Evolutionary conservation across 148 eudicot species (phyloP).

Genomic region (Chenopodium suecicum): DNA sequence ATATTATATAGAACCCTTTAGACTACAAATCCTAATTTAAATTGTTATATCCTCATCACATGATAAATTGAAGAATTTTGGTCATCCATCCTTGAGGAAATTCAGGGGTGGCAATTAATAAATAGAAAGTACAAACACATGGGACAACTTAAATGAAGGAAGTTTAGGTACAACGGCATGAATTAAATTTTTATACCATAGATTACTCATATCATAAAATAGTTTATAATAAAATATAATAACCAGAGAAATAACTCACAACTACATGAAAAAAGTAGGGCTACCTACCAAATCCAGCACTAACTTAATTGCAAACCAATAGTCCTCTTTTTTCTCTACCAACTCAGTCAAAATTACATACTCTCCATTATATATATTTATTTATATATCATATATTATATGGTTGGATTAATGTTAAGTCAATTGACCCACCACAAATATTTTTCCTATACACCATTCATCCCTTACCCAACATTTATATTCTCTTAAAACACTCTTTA

Average conservation of each 20-base stretch:
- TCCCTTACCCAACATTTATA: conserved; percentile 20
- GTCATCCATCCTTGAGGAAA: neutral
- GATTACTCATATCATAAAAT: neutral
- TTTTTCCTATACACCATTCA: neutral
- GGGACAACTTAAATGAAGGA: conserved; percentile 25
- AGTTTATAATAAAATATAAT: conserved; percentile 4
- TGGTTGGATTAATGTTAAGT: conserved; percentile 21
- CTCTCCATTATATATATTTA: neutral
- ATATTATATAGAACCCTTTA: too few species aligned
- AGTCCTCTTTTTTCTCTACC: conserved; percentile 25
- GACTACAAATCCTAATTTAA: too few species aligned
- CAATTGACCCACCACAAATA: conserved; percentile 23
- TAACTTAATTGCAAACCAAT: conserved; percentile 40
- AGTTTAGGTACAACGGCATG: conserved; percentile 40
- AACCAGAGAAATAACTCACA: conserved; percentile 29
- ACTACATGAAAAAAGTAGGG: conserved; percentile 32
- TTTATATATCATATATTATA: neutral
- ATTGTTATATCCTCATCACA: neutral
- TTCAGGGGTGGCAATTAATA: neutral
- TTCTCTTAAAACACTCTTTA: conserved; percentile 16
- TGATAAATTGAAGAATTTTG: neutral
- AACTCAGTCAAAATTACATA: conserved; percentile 33
- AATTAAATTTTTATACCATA: conserved; percentile 11
- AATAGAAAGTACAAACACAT: conserved; percentile 22
- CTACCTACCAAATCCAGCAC: conserved; percentile 53